A percentile compares a stretch with the other conserved stretches of the same genome.
Conservation (phyloP, 2,329 filamentous ascomycete species). For the Colletotrichum spaethianum region DNA sequence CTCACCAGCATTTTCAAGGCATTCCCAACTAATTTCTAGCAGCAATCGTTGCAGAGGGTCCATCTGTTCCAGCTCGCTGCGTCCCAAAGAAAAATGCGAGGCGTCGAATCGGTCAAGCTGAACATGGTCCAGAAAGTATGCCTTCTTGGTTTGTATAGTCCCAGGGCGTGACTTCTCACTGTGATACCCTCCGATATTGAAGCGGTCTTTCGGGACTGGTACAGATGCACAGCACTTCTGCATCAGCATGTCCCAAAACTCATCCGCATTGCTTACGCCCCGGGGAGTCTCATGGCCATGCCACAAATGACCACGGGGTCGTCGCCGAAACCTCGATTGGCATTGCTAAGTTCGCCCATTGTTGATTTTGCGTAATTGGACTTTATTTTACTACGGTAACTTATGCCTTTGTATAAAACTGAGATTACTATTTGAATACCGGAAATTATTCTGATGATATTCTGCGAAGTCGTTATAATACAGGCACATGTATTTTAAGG, state of each 20-base stretch:
- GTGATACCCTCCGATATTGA: conserved; percentile 7
- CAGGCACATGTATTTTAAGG: too few relatives aligned
- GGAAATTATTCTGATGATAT: too few relatives aligned
- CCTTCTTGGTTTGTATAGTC: conserved; percentile 7
- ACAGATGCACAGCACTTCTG: conserved; percentile 13
- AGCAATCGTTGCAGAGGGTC: conserved; percentile 52
- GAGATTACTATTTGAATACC: too few relatives aligned
- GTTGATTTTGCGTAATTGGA: too few relatives aligned
- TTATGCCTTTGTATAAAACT: too few relatives aligned
- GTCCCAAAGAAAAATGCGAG: neutral
- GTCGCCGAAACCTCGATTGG: neutral
- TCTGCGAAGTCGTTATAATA: too few relatives aligned
- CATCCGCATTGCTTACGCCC: conserved; percentile 15
- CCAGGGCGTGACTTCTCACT: neutral
- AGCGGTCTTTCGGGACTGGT: neutral
- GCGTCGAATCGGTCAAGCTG: conserved; percentile 8
- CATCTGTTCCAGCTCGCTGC: conserved; percentile 13
- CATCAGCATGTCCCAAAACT: conserved; percentile 16
- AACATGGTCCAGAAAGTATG: conserved; percentile 20
- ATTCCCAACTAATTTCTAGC: conserved; percentile 51
- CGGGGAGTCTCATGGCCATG: conserved; percentile 27
- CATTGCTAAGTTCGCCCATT: too few relatives aligned
- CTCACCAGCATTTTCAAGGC: conserved; percentile 48
- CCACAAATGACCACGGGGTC: conserved; percentile 23
- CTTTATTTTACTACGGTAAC: too few relatives aligned